These are phyloP conservation scores for Annona squamosa DNA, from an alignment of 164 flowering plant species.

Conservation along the genomic window DNA sequence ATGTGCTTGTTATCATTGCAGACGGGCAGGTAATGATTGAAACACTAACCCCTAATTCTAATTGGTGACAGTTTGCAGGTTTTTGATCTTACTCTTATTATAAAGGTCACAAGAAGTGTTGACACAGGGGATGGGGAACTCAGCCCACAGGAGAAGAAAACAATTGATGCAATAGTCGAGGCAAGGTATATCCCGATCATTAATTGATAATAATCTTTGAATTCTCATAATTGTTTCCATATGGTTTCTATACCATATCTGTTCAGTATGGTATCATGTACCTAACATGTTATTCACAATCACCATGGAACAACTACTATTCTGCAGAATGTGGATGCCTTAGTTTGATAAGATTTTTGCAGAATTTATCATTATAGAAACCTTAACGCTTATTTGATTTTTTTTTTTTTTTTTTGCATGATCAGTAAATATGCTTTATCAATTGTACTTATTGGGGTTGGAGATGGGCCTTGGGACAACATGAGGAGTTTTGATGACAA, in stretches of 20 bases:
- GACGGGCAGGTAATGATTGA: constrained; percentile 36
- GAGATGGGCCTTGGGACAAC: constrained; percentile 88
- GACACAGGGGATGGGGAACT: constrained; percentile 5
- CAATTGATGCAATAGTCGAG: constrained; percentile 5
- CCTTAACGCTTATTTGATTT: background rate
- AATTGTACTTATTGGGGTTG: constrained; percentile 71
- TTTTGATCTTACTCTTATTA: background rate
- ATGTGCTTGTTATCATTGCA: constrained; percentile 46
- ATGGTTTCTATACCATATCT: background rate
- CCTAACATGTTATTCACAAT: background rate
- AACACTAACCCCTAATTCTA: background rate
- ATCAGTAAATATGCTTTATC: constrained; percentile 44
- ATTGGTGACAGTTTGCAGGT: background rate
- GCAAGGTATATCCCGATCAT: constrained; percentile 3
- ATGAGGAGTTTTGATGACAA: constrained; percentile 72
- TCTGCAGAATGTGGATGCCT: background rate
- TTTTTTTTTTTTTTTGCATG: background rate
- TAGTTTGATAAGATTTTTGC: background rate
- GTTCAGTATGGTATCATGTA: background rate
- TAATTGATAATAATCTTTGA: background rate
- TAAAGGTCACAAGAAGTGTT: constrained; percentile 12
- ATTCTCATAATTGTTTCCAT: background rate
- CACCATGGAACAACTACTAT: background rate
- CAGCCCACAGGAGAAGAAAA: constrained; percentile 9
- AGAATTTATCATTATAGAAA: background rate